phyloP scores from a whole-genome alignment of 164 flowering plant genomes.

The Vitis labrusca region DNA sequence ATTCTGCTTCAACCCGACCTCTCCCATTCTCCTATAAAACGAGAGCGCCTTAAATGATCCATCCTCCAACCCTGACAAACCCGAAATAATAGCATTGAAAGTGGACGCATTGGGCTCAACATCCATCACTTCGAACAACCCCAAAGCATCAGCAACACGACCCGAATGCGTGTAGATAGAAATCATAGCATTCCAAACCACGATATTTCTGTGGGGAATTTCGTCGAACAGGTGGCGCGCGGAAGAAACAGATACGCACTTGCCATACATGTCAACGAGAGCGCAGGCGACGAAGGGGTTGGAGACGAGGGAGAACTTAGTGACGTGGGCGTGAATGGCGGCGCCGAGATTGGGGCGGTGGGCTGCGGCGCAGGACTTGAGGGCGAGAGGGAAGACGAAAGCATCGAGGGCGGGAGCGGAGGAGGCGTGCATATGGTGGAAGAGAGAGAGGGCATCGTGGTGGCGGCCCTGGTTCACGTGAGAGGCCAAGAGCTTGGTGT shows the following conservation, averaged over 20 bases:
- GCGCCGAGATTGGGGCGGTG: conserved; percentile 39
- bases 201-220: conserved; percentile 49
- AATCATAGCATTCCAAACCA: conserved; percentile 67
- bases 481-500: conserved; percentile 53
- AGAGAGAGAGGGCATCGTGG: conserved; percentile 52
- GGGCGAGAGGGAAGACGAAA: conserved; percentile 64
- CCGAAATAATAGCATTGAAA: conserved; percentile 56
- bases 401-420: conserved; percentile 52
- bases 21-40: conserved; percentile 49
- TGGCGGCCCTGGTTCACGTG: conserved; percentile 52
- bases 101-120: conserved; percentile 49
- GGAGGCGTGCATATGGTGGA: conserved; percentile 41
- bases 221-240: conserved; percentile 71
- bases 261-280: conserved; percentile 61
- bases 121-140: conserved; percentile 54
- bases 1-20: conserved; percentile 41
- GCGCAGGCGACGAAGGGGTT: conserved; percentile 63
- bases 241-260: conserved; percentile 37
- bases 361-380: conserved; percentile 61
- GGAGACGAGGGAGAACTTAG: conserved; percentile 33
- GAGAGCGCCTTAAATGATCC: conserved; percentile 42
- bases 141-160: conserved; percentile 30
- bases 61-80: conserved; percentile 34
- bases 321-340: conserved; percentile 52
- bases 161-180: conserved; percentile 36